Base-by-base conservation (phyloP, 78 protist species). In the Monocercomonoides exilis region DNA sequence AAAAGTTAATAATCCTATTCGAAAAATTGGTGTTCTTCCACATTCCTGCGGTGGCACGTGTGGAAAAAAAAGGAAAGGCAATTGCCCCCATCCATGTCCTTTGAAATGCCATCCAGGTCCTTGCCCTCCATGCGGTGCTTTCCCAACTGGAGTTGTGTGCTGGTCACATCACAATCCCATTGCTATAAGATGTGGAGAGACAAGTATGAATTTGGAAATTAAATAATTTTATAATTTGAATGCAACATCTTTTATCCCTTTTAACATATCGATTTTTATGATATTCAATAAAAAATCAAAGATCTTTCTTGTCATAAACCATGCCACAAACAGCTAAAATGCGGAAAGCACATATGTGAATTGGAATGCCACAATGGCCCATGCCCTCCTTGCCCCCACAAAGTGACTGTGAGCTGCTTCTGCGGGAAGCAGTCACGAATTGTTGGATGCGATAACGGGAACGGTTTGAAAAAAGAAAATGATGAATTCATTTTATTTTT, bases 41-140 rank as follows among this genome's bases (percentile, higher is more conserved):
- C 70, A 54, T 54, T 29, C 38, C 21, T 54, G 70, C 21, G 70
- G 70, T 29, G 21, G 21, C 38, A 21, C 21, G 11, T 54, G 70
- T 21, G 70, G 70, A 11, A 54, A 54, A 54, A 54, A 54, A 21
- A 11, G 70, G 21, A 21, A 11, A 29, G 38, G 21, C 11, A 21
- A 21, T 54, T 79, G 82, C 21, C 4, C 4, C 4, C 82, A 79
- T 41, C 82, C 6, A 33, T 79, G 82, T 41, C n/a, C 82, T 21
- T 4, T 79, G 4, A 33, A 32, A 32, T 79, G 82, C 82, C 82
- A 79, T 79, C 82, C 82, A 6, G 82, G 82, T 33, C 82, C 82
- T 4, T 79, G 82, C 82, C 82, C 82, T 33, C 82, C 82, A 5
- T 79, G 82, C 21, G 11, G 11, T 41, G 42, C 4, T 29, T 54